Evolutionary conservation across 345 rosid species (phyloP).

Genomic region (Citrus sp.): DNA sequence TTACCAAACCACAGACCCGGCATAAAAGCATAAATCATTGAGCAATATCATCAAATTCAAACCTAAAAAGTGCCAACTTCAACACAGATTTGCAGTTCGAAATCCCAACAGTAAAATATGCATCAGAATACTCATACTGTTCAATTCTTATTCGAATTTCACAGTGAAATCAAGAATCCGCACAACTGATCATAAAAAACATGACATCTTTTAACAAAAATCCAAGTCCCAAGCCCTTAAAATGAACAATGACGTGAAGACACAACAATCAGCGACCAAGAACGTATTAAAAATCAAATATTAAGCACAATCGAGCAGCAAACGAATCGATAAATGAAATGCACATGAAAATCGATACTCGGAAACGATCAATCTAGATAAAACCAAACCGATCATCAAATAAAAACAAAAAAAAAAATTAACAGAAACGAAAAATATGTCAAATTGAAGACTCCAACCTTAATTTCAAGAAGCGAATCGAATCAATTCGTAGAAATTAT

Average conservation of each 20-base stretch:
- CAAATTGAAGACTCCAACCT: slow-evolving; percentile 5
- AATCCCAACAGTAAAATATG: background rate
- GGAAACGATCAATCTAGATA: background rate
- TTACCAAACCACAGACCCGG: background rate
- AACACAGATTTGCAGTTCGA: background rate
- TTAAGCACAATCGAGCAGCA: background rate
- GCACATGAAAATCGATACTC: background rate
- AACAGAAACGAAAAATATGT: background rate
- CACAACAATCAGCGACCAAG: background rate
- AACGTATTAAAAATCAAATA: background rate
- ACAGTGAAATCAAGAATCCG: background rate
- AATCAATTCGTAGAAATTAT: background rate
- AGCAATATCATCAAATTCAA: background rate
- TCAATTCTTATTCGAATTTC: background rate
- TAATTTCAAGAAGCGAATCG: background rate
- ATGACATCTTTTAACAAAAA: background rate
- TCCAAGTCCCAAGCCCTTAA: background rate
- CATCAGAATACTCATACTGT: background rate
- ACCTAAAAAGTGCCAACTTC: background rate
- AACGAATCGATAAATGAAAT: background rate
- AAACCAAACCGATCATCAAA: background rate
- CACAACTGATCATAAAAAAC: background rate
- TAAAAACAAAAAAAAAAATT: background rate
- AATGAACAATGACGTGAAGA: background rate
- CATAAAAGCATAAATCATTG: background rate